Conservation (phyloP, 192 early-diverging fungal genomes). For the Chytriomyces confervae region DNA sequence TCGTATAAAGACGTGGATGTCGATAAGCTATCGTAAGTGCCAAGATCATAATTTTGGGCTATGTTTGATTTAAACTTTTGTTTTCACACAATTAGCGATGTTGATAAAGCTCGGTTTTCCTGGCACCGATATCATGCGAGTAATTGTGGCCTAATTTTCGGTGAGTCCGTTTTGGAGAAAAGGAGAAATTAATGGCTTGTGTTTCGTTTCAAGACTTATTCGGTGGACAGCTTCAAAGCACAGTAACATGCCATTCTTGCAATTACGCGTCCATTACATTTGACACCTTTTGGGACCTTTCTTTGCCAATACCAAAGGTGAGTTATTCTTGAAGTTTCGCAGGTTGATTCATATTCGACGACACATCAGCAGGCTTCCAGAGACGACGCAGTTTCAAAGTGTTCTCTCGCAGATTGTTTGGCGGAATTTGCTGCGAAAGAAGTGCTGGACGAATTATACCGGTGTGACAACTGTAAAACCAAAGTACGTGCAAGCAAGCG, state of each 20-base stretch:
- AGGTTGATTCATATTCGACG: neutral
- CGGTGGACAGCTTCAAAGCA: conserved; percentile 60
- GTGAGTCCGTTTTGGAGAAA: conserved; percentile 19
- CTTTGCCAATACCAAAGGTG: conserved; percentile 58
- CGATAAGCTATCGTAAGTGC: conserved; percentile 45
- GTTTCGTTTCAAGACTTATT: conserved; percentile 47
- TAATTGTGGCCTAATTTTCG: conserved; percentile 50
- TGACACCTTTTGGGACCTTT: conserved; percentile 67
- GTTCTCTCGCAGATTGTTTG: conserved; percentile 57
- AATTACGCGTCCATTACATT: conserved; percentile 53
- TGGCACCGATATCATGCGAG: conserved; percentile 52
- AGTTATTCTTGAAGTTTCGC: neutral
- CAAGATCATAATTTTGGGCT: neutral
- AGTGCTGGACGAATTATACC: conserved; percentile 68
- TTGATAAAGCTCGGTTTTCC: conserved; percentile 49
- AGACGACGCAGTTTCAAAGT: conserved; percentile 11
- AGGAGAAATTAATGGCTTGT: too few relatives aligned
- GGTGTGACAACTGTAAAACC: conserved; percentile 69
- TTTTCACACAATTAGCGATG: conserved; percentile 39
- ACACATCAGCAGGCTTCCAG: neutral
- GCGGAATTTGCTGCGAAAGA: conserved; percentile 72
- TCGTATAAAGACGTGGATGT: conserved; percentile 53
- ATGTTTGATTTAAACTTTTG: neutral
- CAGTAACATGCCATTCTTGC: conserved; percentile 53
- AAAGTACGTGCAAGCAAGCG: conserved; percentile 40